Evolutionary conservation across 106 monocot species (phyloP), one percentile per base, ranked within the genome.

Genomic region (Dioscorea dumetorum): DNA sequence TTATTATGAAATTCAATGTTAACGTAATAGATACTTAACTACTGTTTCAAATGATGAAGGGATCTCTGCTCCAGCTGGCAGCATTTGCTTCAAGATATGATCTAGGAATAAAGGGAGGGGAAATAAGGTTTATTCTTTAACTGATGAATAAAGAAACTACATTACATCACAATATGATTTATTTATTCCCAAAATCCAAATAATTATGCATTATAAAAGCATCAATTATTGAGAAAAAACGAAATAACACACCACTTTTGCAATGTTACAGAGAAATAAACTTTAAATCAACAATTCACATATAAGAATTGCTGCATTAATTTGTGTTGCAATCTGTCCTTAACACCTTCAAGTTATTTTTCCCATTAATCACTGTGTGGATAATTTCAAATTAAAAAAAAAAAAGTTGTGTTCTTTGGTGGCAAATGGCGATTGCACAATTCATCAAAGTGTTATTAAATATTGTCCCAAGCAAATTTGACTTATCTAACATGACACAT

Each of bases 31-130:
- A 53, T 73, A 81, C 91, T 89, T 92, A 99, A 84, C 99, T 83
- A 90, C 81, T 78, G 99, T 99, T 71, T 99, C 99, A 80, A 99
- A 99, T 62, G 99, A 99, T 71, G 99, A 90, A 63, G 99, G 99
- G 12, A 87, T 87, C 73, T 99, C 99, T 50, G 81, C 67, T 63
- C 85, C 93, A 61, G 71, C 58, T 21, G 93, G 99, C 52, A 99
- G 72, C 62, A 99, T 75, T 79, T 93, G 87, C 90, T 83, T 99
- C 70, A 99, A 73, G 71, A 99, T 87, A 66, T 99, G 80, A 33
- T 99, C 99, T 99, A 63, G 14, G 73, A 63, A 58, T 54, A 72
- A 76, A 8, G 49, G 11, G 20, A 21, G 19, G 2, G 69, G 49
- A 8, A 23, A 8, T 60, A 63, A 12, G 53, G 19, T 70, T 70